These are phyloP conservation scores for Crepidotus variabilis DNA, from an alignment of 768 basidiomycete species.

Conservation along the genomic window DNA sequence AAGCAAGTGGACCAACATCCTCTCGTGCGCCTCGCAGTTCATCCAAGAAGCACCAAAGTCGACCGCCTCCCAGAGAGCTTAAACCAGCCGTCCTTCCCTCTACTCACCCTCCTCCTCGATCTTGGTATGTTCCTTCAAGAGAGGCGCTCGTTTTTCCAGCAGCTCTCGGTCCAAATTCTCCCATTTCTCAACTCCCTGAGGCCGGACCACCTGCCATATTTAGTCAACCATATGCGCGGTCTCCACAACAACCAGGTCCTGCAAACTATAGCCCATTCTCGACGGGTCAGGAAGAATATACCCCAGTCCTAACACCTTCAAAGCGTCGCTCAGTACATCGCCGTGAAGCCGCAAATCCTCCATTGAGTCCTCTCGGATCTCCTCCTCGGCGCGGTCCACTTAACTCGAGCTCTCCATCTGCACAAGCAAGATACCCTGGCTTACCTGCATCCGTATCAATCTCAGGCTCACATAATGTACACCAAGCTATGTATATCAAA, in stretches of 20 bases:
- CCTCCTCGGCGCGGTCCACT: not conserved
- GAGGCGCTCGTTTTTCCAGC: not conserved
- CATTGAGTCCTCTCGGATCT: not conserved
- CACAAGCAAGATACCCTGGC: not conserved
- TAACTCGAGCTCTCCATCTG: not conserved
- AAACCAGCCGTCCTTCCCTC: not conserved
- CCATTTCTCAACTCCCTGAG: not conserved
- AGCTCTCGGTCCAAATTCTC: not conserved
- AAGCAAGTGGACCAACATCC: not conserved
- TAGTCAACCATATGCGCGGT: not conserved
- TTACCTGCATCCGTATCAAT: not conserved
- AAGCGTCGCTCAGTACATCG: constrained; percentile 5
- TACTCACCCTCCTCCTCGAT: not conserved
- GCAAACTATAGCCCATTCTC: not conserved
- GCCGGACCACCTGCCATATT: not conserved
- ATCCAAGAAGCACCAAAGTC: not conserved
- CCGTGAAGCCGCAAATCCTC: constrained; percentile 8
- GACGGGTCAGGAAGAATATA: constrained; percentile 4
- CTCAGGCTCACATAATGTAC: too few species aligned
- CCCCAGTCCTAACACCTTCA: not conserved
- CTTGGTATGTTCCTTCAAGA: not conserved
- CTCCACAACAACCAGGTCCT: not conserved
- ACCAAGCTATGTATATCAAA: not conserved
- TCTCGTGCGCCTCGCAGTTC: not conserved
- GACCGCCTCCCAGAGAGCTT: not conserved